Base-by-base conservation (phyloP, 2,329 filamentous ascomycete genomes). In the Penicillium sp. region DNA sequence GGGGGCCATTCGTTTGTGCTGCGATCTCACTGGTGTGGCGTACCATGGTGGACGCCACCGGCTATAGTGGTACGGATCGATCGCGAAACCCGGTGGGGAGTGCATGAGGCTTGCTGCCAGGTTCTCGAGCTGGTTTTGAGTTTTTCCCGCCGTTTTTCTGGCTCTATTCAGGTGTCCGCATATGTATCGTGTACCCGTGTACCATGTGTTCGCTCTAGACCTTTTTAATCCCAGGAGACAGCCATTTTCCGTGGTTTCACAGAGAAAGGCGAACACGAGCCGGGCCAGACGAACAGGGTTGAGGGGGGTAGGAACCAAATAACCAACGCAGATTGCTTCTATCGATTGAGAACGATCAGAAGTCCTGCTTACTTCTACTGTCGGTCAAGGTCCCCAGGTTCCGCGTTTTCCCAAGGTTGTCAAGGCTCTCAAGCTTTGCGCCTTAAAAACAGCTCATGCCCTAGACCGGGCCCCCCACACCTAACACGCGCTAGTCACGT, bases 21-120 rank as follows among this genome's bases (percentile, higher is more conserved):
- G 49, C 44, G 49, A 52, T 59, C 38, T 59, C 24, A 59, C 57
- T 57, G 54, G 52, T 51, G 54, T 59, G 57, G 57, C 52, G 44
- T 52, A 47, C 49, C 49, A 31, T 23, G 49, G 34, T 46, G 47
- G 29, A 41, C 49, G 54, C 54, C 57, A 57, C 50, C 42, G n/a
- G 24, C 5, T 24, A 48, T 43, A 29, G 16, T 43, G 21, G 33
- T 52, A 21, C 18, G 42, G 42, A 44, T 38, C 21, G 36, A 51
- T 45, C 42, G 33, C 31, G 21, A 15, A 15, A 23, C 13, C 28
- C 29, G 24, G 29, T 50, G 18, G 16, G 15, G 13, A 13, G 28
- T 31, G 12, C 24, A 45, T 24, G 15, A 29, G 26, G 42, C 34
- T 49, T 29, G 29, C 34, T 44, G 4, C 36, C 18, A 33, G 36